phyloP scores from a whole-genome alignment of 2,329 filamentous ascomycete genomes.

The Madurella fahalii region DNA sequence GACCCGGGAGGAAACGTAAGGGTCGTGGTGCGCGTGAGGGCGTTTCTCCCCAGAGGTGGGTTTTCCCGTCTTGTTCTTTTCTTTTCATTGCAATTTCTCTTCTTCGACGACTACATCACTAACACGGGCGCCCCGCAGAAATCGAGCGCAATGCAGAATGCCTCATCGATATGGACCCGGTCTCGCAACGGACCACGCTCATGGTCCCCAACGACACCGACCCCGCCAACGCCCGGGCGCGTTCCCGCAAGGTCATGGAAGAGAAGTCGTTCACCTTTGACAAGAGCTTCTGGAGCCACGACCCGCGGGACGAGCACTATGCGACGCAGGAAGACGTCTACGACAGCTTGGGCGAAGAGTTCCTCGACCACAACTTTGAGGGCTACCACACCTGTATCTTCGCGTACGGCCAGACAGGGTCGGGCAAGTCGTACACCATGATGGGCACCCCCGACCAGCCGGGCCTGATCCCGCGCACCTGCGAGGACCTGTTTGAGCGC shows the following conservation, averaged over 20 bases:
- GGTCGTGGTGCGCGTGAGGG: constrained; percentile 76
- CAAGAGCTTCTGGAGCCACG: constrained; percentile 96
- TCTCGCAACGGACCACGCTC: constrained; percentile 79
- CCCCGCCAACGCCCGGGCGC: constrained; percentile 52
- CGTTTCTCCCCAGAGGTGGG: constrained; percentile 74
- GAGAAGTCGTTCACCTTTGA: constrained; percentile 95
- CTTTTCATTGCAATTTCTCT: too few relatives aligned
- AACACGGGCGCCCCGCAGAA: constrained; percentile 51
- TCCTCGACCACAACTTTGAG: constrained; percentile 98
- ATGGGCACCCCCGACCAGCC: constrained; percentile 87
- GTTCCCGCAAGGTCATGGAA: constrained; percentile 70
- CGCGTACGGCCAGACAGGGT: constrained; percentile 95
- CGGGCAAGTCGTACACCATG: constrained; percentile 97
- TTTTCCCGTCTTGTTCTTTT: too few relatives aligned
- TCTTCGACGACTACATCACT: not conserved
- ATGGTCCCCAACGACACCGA: constrained; percentile 46
- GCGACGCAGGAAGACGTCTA: constrained; percentile 92
- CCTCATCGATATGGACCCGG: constrained; percentile 86
- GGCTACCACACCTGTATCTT: constrained; percentile 99
- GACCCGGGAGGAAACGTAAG: constrained; percentile 71
- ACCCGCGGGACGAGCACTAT: constrained; percentile 75
- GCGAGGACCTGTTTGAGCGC: constrained; percentile 90
- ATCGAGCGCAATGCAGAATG: constrained; percentile 76
- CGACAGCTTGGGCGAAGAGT: constrained; percentile 89
- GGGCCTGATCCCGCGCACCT: constrained; percentile 90